Evolutionary conservation across 179 eudicot species (phyloP).

Genomic region (Spergularia azorica): DNA sequence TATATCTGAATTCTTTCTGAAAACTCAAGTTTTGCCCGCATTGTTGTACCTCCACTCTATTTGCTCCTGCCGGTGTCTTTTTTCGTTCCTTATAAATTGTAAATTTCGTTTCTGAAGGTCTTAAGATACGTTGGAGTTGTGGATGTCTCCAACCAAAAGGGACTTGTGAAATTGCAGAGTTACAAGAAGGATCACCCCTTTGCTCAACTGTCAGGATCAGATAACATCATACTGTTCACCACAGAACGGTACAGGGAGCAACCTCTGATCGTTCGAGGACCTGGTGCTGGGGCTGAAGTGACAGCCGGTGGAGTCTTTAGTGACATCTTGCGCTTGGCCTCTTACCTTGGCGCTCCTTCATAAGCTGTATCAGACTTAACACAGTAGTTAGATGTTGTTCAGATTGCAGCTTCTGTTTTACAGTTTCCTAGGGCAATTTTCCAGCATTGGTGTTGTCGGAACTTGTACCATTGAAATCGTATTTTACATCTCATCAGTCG

Average conservation of each 20-base stretch:
- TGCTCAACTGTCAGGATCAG: conserved; percentile 96
- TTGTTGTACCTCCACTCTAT: background rate
- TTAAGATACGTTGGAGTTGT: conserved; percentile 93
- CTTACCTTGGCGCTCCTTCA: conserved; percentile 94
- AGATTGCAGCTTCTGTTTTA: conserved; percentile 11
- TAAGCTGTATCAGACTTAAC: conserved; percentile 12
- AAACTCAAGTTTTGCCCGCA: too few species aligned
- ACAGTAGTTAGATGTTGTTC: conserved; percentile 12
- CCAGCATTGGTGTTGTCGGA: background rate
- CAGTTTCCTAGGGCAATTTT: background rate
- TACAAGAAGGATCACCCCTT: conserved; percentile 95
- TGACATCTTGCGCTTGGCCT: conserved; percentile 85
- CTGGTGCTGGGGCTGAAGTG: conserved; percentile 96
- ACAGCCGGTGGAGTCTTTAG: conserved; percentile 98
- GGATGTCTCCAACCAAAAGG: conserved; percentile 67
- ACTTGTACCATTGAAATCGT: conserved; percentile 2
- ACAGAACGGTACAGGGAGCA: conserved; percentile 83
- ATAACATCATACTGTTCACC: conserved; percentile 86
- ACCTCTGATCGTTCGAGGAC: conserved; percentile 92
- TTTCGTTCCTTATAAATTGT: background rate
- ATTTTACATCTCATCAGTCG: background rate
- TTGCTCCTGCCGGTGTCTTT: too few species aligned
- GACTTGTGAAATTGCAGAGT: conserved; percentile 65
- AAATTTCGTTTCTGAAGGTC: conserved; percentile 48
- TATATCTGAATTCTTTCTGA: too few species aligned